These are phyloP conservation scores for Helotiales sp. DNA, from an alignment of 2,329 filamentous ascomycete species.

Conservation along the genomic window DNA sequence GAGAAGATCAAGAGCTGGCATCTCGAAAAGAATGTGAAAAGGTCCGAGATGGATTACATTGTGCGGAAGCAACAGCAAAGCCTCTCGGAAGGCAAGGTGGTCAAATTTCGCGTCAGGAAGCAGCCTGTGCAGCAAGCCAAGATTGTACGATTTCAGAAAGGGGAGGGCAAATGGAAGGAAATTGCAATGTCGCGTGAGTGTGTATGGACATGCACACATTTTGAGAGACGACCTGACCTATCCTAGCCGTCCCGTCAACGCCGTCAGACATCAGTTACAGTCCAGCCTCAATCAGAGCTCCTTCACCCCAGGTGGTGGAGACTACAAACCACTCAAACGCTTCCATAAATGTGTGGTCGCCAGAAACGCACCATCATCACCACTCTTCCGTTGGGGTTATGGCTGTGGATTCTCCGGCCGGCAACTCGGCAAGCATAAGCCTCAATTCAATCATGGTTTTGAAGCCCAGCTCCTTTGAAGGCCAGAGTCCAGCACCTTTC, in stretches of 20 bases:
- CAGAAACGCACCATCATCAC: not conserved
- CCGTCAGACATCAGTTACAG: conserved; percentile 18
- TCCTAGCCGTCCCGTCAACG: conserved; percentile 3
- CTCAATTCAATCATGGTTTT: not conserved
- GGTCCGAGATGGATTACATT: conserved; percentile 10
- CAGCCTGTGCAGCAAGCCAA: conserved; percentile 5
- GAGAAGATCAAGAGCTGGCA: conserved; percentile 13
- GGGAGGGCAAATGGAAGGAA: not conserved
- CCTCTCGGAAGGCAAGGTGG: not conserved
- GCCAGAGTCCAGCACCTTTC: conserved; percentile 9
- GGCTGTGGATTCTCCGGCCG: not conserved
- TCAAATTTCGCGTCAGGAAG: not conserved
- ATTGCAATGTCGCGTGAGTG: not conserved
- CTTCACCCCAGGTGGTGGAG: not conserved
- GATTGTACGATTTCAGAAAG: conserved; percentile 11
- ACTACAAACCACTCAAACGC: not conserved
- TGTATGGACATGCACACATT: not conserved
- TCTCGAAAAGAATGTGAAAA: conserved; percentile 7
- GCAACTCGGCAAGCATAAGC: not conserved
- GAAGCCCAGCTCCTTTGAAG: not conserved
- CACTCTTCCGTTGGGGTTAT: not conserved
- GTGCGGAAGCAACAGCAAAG: conserved; percentile 6
- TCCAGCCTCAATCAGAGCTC: not conserved
- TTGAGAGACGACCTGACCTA: not conserved
- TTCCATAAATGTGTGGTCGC: not conserved